These are phyloP conservation scores for Dichotomopilus funicola DNA, from an alignment of 2,329 filamentous ascomycete species.

Conservation along the genomic window DNA sequence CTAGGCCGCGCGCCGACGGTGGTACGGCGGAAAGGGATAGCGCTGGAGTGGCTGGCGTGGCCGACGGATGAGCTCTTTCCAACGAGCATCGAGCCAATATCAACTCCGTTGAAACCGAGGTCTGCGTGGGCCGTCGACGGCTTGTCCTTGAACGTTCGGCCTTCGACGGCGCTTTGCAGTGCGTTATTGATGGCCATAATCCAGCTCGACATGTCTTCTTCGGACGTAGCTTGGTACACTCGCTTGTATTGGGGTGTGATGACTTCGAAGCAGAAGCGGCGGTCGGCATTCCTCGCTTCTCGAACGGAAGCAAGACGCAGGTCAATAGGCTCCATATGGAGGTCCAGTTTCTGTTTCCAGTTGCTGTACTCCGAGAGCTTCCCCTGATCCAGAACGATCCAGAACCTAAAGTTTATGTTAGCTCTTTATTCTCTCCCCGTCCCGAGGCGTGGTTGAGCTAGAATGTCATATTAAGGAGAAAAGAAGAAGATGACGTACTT, in stretches of 20 bases:
- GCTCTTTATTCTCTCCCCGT: too few species aligned
- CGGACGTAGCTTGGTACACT: slow-evolving; percentile 94
- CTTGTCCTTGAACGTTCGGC: slow-evolving; percentile 55
- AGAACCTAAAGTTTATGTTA: slow-evolving; percentile 58
- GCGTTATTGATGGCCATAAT: slow-evolving; percentile 96
- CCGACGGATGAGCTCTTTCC: slow-evolving; percentile 76
- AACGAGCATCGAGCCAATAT: slow-evolving; percentile 87
- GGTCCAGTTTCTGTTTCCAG: slow-evolving; percentile 94
- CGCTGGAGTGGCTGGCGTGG: slow-evolving; percentile 38
- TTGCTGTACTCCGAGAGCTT: slow-evolving; percentile 98
- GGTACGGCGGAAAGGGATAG: slow-evolving; percentile 71
- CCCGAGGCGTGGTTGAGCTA: too few species aligned
- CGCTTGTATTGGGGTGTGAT: slow-evolving; percentile 95
- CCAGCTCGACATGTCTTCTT: slow-evolving; percentile 97
- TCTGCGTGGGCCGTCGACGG: slow-evolving; percentile 41
- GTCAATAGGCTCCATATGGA: slow-evolving; percentile 98
- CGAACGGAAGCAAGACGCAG: slow-evolving; percentile 93
- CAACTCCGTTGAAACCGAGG: slow-evolving; percentile 59
- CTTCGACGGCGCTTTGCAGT: slow-evolving; percentile 89
- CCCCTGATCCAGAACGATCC: slow-evolving; percentile 95
- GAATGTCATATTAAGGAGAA: neutral
- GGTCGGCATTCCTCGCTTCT: slow-evolving; percentile 88
- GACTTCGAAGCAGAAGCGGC: slow-evolving; percentile 95
- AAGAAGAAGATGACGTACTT: slow-evolving; percentile 57
- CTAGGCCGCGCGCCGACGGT: slow-evolving; percentile 85